Conservation (phyloP, 805 yeast genomes). For the Zygotorulaspora chibaensis region DNA sequence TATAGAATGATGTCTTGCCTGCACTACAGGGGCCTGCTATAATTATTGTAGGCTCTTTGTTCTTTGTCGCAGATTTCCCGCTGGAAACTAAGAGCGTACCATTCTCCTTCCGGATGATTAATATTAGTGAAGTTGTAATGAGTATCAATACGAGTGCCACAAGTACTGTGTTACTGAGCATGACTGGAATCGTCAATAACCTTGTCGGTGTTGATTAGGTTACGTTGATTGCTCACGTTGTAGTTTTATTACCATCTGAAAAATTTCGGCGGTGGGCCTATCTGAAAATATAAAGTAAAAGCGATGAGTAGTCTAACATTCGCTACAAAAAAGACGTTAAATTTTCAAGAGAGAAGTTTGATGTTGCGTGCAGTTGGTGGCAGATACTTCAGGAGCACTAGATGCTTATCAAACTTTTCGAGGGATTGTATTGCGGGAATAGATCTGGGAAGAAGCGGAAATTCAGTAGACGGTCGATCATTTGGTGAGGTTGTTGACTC, state of each 20-base stretch:
- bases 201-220: neutral
- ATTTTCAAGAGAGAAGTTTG: neutral
- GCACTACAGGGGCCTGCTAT: constrained; percentile 60
- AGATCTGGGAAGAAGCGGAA: constrained; percentile 4
- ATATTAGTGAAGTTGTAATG: constrained; percentile 17
- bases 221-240: neutral
- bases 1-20: constrained; percentile 63
- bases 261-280: constrained; percentile 8
- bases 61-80: constrained; percentile 11
- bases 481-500: constrained; percentile 17
- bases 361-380: constrained; percentile 9
- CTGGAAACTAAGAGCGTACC: constrained; percentile 13
- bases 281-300: neutral
- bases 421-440: constrained; percentile 1
- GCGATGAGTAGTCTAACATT: constrained; percentile 9
- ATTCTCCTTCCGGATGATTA: constrained; percentile 16
- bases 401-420: constrained; percentile 6
- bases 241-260: constrained; percentile 4
- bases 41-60: constrained; percentile 48
- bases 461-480: constrained; percentile 1
- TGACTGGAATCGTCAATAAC: neutral
- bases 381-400: constrained; percentile 1
- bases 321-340: neutral
- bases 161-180: constrained; percentile 17
- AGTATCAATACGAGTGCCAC: constrained; percentile 18